These are phyloP conservation scores for Lachnellula hyalina DNA, from an alignment of 2,329 filamentous ascomycete genomes.

Conservation along the genomic window DNA sequence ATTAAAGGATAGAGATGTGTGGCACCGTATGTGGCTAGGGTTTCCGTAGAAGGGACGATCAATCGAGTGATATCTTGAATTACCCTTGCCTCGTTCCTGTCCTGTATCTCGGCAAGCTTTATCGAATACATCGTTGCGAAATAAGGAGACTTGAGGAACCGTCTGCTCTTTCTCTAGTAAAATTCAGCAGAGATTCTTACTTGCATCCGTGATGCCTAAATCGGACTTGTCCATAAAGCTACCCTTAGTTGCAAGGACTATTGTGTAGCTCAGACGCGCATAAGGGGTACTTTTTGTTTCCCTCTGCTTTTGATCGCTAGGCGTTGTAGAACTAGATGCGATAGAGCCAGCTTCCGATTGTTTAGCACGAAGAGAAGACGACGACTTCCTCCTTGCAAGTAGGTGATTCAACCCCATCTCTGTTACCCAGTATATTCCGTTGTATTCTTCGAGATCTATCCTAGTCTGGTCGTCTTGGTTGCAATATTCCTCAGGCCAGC, in stretches of 20 bases:
- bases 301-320: constrained; percentile 35
- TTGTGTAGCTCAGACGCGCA: constrained; percentile 32
- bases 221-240: constrained; percentile 36
- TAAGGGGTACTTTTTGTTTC: constrained; percentile 37
- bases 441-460: too few species aligned
- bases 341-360: constrained; percentile 24
- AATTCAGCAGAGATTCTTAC: constrained; percentile 27
- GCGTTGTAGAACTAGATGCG: constrained; percentile 12
- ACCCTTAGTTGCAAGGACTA: constrained; percentile 36
- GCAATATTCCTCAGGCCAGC: constrained; percentile 23
- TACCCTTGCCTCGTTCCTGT: constrained; percentile 35
- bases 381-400: constrained; percentile 31
- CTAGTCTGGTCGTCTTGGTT: too few species aligned
- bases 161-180: constrained; percentile 32
- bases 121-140: constrained; percentile 36
- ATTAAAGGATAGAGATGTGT: constrained; percentile 30
- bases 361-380: constrained; percentile 26
- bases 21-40: constrained; percentile 30
- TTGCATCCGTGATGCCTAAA: constrained; percentile 30
- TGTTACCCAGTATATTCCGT: constrained; percentile 3
- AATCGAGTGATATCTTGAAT: constrained; percentile 13
- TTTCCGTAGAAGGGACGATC: constrained; percentile 23
- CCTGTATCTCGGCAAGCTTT: constrained; percentile 28
- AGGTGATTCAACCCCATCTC: constrained; percentile 27
- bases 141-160: constrained; percentile 33